Base-by-base conservation (phyloP, 129 eudicot genomes). In the Pulicaria dysenterica region DNA sequence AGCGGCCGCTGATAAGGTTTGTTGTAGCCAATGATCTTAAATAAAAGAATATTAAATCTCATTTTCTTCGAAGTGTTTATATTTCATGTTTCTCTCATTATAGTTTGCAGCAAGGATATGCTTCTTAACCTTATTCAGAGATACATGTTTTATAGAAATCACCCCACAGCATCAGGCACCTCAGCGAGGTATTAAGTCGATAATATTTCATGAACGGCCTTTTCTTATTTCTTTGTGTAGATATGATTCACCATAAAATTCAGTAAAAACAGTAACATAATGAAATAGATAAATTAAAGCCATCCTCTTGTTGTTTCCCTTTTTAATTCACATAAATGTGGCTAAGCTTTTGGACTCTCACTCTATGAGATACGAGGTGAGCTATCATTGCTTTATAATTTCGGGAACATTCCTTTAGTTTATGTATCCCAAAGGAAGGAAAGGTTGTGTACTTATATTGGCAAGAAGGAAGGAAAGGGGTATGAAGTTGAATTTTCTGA, bases 1-100 rank as follows among this genome's bases (percentile, higher is more conserved):
- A 83, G 96, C 96, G 14, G 96, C 96, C 24, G 96, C 96, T 76
- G 96, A 90, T 76, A 87, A 79, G 91, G 91, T 89, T 43, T 64
- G 67, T 79, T 74, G 56, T 24, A 19, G 44, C 69, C 45, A 46
- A 6, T 14, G 24, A 37, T 67, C 8, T 67, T 17, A 36, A 49
- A n/a, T 73, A 36, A 37, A 15, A 45, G 12, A n/a, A n/a, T 49
- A 72, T 4, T 58, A 14, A 17, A 73, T 73, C 41, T 73, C 64
- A 42, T 37, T 73, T 56, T 68, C 66, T 66, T 56, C 15, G 43
- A 17, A 60, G 41, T 34, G 41, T 42, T 61, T 63, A 63, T 38
- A 19, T 56, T 17, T 69, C 11, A 11, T 36, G 24, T 40, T 15
- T 49, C 61, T 48, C 43, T 62, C 36, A 51, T 64, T 63, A 16